phyloP scores from a whole-genome alignment of 2,329 filamentous ascomycete genomes.

The Colletotrichum sojae region DNA sequence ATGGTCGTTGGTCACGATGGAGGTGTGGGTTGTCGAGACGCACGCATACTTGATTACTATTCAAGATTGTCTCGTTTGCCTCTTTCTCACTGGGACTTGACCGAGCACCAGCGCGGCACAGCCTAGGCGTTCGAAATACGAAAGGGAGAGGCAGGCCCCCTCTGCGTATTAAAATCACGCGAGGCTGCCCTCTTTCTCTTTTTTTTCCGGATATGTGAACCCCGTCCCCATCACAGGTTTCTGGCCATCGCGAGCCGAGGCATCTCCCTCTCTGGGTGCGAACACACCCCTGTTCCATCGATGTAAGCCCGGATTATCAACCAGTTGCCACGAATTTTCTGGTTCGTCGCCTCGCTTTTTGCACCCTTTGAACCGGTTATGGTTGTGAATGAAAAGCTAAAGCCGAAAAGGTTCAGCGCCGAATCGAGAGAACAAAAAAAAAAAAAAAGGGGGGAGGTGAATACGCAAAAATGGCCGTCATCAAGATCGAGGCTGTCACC shows the following conservation, averaged over 20 bases:
- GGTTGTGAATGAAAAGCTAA: no score
- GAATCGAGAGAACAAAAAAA: background rate
- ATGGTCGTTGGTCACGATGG: no score
- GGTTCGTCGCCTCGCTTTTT: background rate
- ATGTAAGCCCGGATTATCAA: background rate
- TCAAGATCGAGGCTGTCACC: conserved; percentile 62
- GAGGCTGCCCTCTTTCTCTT: background rate
- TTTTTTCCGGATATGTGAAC: background rate
- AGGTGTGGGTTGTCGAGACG: no score
- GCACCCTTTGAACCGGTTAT: background rate
- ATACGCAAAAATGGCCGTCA: conserved; percentile 42
- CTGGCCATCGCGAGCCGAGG: conserved; percentile 14
- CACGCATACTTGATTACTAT: no score
- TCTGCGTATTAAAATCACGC: no score
- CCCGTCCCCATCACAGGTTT: background rate
- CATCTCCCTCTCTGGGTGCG: background rate
- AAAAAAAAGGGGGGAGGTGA: background rate
- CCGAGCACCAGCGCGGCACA: no score
- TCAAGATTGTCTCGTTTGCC: no score
- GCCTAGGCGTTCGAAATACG: no score
- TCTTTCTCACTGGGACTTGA: no score
- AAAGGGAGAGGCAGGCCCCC: no score
- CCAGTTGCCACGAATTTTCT: background rate
- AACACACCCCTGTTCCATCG: no score
- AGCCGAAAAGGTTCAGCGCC: no score